Percentiles rank a stretch among this genome's conserved stretches.
phyloP scores from a whole-genome alignment of 768 basidiomycete genomes.

The Tephrocybe sp. region DNA sequence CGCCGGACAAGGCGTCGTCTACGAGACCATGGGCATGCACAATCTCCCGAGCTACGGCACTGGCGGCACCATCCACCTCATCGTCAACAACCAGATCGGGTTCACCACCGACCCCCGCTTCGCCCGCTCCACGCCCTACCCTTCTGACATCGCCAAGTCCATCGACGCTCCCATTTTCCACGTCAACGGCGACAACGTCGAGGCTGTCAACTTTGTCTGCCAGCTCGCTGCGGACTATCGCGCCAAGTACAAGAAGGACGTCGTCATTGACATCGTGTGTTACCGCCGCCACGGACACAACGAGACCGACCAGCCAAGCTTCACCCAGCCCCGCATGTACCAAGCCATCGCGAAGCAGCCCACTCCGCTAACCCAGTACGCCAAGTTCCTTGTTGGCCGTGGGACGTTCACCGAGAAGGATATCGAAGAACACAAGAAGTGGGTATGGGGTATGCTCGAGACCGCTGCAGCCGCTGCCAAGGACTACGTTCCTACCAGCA shows the following conservation, averaged over 20 bases:
- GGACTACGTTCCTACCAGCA: conserved; percentile 91
- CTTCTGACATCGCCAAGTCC: conserved; percentile 96
- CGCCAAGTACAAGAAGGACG: conserved; percentile 98
- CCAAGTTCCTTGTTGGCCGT: conserved; percentile 86
- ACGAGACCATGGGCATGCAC: conserved; percentile 99
- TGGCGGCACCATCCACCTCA: conserved; percentile 96
- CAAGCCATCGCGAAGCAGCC: conserved; percentile 93
- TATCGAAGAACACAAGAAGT: conserved; percentile 97
- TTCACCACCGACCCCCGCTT: conserved; percentile 99
- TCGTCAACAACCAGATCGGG: conserved; percentile 99
- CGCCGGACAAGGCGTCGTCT: conserved; percentile 96
- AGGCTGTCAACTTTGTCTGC: conserved; percentile 98
- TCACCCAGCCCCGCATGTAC: conserved; percentile 99
- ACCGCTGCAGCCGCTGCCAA: conserved; percentile 92
- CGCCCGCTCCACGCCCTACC: conserved; percentile 96
- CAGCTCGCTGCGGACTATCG: conserved; percentile 98
- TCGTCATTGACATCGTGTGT: conserved; percentile 97
- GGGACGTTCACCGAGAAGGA: conserved; percentile 95
- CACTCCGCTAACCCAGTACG: conserved; percentile 88
- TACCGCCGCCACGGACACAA: conserved; percentile 99
- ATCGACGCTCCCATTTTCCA: conserved; percentile 99
- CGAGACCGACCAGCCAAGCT: conserved; percentile 97
- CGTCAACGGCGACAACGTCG: conserved; percentile 97
- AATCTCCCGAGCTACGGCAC: conserved; percentile 94
- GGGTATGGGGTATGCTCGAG: conserved; percentile 99